These are phyloP conservation scores for Colletotrichum camelliae DNA, from an alignment of 2,329 filamentous ascomycete genomes.

Conservation along the genomic window DNA sequence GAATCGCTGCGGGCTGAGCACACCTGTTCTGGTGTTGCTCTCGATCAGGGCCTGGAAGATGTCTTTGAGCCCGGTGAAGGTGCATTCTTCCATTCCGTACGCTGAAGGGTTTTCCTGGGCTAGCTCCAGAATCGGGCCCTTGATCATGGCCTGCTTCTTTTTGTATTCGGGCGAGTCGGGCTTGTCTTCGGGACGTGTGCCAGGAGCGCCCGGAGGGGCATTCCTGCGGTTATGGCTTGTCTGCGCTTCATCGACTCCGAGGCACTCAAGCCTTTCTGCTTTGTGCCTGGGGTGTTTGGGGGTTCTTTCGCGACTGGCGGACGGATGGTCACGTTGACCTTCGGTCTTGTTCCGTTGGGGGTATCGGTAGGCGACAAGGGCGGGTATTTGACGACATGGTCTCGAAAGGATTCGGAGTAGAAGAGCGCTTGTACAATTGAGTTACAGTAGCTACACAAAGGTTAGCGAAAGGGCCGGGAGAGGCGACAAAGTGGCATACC, in stretches of 20 bases:
- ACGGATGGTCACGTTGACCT: slow-evolving; percentile 67
- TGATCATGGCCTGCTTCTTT: slow-evolving; percentile 92
- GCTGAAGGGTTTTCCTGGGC: slow-evolving; percentile 78
- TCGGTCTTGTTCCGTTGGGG: slow-evolving; percentile 62
- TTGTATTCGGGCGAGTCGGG: slow-evolving; percentile 96
- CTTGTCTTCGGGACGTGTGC: slow-evolving; percentile 81
- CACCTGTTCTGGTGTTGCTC: slow-evolving; percentile 81
- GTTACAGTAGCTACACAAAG: slow-evolving; percentile 82
- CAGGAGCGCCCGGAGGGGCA: slow-evolving; percentile 61
- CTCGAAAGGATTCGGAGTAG: slow-evolving; percentile 92
- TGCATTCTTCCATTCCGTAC: slow-evolving; percentile 93
- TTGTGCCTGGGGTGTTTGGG: slow-evolving; percentile 40
- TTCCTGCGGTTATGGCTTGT: slow-evolving; percentile 58
- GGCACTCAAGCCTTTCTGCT: slow-evolving; percentile 58
- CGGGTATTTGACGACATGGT: slow-evolving; percentile 93
- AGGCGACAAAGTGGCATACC: slow-evolving; percentile 60
- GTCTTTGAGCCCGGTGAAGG: slow-evolving; percentile 94
- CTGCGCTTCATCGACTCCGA: slow-evolving; percentile 63
- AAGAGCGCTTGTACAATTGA: slow-evolving; percentile 97
- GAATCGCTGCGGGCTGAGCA: slow-evolving; percentile 91
- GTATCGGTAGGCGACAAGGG: slow-evolving; percentile 72
- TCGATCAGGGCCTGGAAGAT: slow-evolving; percentile 92
- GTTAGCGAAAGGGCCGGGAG: background rate
- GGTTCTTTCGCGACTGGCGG: slow-evolving; percentile 57
- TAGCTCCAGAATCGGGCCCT: slow-evolving; percentile 86